These are phyloP conservation scores for Aspergillus sp. DNA, from an alignment of 2,329 filamentous ascomycete genomes.

Conservation along the genomic window DNA sequence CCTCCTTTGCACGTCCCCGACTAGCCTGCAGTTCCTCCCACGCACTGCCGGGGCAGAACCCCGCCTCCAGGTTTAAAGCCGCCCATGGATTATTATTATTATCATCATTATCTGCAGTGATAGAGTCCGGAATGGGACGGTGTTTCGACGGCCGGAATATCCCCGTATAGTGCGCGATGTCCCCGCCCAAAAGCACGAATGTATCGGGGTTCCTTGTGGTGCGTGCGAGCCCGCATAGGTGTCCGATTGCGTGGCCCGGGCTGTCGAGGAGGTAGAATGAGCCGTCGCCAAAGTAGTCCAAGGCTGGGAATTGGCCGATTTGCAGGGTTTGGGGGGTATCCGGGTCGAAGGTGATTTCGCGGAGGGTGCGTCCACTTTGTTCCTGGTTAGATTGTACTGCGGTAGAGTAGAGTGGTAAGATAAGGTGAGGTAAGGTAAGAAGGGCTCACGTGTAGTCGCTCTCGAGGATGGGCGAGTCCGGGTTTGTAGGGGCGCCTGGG, in stretches of 20 bases:
- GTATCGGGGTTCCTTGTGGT: constrained; percentile 21
- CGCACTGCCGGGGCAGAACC: constrained; percentile 8
- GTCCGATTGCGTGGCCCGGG: constrained; percentile 37
- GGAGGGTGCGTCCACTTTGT: constrained; percentile 13
- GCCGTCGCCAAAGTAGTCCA: constrained; percentile 58
- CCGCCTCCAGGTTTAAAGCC: not conserved
- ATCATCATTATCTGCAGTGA: not conserved
- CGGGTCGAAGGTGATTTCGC: constrained; percentile 19
- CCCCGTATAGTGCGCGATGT: constrained; percentile 27
- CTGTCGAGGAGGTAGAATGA: constrained; percentile 53
- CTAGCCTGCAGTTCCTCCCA: constrained; percentile 14
- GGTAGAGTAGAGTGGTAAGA: too few species aligned
- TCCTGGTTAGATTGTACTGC: not conserved
- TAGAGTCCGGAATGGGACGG: constrained; percentile 3
- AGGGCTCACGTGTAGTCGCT: constrained; percentile 17
- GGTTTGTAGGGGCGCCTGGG: constrained; percentile 23
- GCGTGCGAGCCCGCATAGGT: constrained; percentile 29
- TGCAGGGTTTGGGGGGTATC: constrained; percentile 1
- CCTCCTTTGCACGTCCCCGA: constrained; percentile 9
- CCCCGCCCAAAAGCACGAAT: constrained; percentile 30
- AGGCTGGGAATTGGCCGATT: constrained; percentile 36
- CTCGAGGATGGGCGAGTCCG: constrained; percentile 12
- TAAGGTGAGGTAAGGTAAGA: not conserved
- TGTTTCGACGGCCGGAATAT: constrained; percentile 31
- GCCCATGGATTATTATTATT: too few species aligned